These are phyloP conservation scores for Mycena galopus DNA, from an alignment of 768 basidiomycete species.

Conservation along the genomic window DNA sequence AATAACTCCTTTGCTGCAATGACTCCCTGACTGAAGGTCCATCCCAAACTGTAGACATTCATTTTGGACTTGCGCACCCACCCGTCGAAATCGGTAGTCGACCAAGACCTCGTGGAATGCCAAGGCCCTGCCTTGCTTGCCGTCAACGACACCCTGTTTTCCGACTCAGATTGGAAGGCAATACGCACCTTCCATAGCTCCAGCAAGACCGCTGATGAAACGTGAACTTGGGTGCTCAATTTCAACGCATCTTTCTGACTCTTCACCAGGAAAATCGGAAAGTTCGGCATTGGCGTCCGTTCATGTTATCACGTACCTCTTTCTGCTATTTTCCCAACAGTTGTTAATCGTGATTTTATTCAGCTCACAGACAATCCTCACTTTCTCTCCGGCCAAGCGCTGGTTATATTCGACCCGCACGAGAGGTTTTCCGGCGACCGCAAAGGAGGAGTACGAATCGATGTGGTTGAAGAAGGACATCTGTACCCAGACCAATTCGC, in stretches of 20 bases:
- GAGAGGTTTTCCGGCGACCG: constrained; percentile 26
- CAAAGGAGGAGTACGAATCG: constrained; percentile 37
- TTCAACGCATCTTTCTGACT: background rate
- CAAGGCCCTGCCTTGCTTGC: constrained; percentile 49
- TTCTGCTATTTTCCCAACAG: background rate
- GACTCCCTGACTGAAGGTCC: background rate
- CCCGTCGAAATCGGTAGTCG: constrained; percentile 33
- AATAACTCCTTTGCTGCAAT: background rate
- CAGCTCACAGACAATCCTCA: constrained; percentile 50
- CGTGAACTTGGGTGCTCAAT: constrained; percentile 30
- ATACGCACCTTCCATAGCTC: constrained; percentile 45
- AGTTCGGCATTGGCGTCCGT: constrained; percentile 48
- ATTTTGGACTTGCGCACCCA: constrained; percentile 44
- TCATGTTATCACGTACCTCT: constrained; percentile 46
- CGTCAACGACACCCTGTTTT: constrained; percentile 44
- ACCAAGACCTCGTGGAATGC: constrained; percentile 33
- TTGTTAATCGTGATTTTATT: background rate
- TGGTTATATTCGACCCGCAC: constrained; percentile 49
- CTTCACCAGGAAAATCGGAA: constrained; percentile 45
- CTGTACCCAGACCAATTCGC: constrained; percentile 40
- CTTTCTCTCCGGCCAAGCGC: constrained; percentile 41
- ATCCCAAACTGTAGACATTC: constrained; percentile 39
- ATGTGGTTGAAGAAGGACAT: constrained; percentile 19
- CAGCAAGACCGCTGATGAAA: constrained; percentile 44
- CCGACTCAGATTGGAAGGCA: constrained; percentile 45